Evolutionary conservation across 176 grass and related monocot genomes (phyloP).

Genomic region (barley (Hordeum vulgare)): MorexV3_pseudomolecules_assembly NC_058518.1:421024257-421024756

Average conservation of each 20-base stretch:
- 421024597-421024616: constrained; percentile 83
- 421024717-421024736: not conserved
- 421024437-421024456: not conserved
- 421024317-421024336: not conserved
- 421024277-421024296: not conserved
- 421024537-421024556: not conserved
- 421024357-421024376: not conserved
- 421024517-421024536: not conserved
- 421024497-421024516: not conserved
- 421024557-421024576: constrained; percentile 25
- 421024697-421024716: not conserved
- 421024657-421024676: constrained; percentile 85
- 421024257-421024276: not conserved
- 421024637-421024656: constrained; percentile 99
- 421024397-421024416: not conserved
- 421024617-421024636: constrained; percentile 86
- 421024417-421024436: not conserved
- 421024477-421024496: not conserved
- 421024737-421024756: not conserved
- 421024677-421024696: constrained; percentile 74
- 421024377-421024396: not conserved
- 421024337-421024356: not conserved
- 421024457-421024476: not conserved
- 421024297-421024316: not conserved
- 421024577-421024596: constrained; percentile 25